Conservation (phyloP, 1,139 yeast genomes). For the Saccharomycopsis hybrid region DNA sequence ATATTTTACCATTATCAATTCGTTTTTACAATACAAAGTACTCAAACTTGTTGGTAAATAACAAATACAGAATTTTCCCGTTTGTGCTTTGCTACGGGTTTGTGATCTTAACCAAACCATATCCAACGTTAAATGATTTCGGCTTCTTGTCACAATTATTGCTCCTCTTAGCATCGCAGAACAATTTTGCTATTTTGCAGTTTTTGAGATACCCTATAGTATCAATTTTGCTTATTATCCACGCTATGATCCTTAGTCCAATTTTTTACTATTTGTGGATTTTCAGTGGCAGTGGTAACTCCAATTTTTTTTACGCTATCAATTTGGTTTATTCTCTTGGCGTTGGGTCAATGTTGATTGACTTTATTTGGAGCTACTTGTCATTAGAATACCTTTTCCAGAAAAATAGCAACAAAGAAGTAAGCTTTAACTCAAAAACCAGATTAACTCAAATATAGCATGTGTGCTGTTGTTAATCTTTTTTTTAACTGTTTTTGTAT, state of each 20-base stretch:
- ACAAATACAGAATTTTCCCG: slow-evolving; percentile 58
- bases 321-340: slow-evolving; percentile 76
- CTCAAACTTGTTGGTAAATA: slow-evolving; percentile 9
- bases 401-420: slow-evolving; percentile 36
- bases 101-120: slow-evolving; percentile 69
- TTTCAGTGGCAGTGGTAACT: slow-evolving; percentile 87
- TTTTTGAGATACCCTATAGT: slow-evolving; percentile 40
- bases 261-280: slow-evolving; percentile 94
- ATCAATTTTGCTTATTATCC: slow-evolving; percentile 39
- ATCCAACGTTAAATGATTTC: slow-evolving; percentile 82
- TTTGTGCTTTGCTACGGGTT: slow-evolving; percentile 58
- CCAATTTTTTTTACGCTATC: slow-evolving; percentile 93
- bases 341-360: slow-evolving; percentile 62
- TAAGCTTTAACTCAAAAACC: slow-evolving; percentile 26
- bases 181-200: slow-evolving; percentile 29
- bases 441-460: slow-evolving; percentile 30
- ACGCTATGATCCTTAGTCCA: slow-evolving; percentile 62
- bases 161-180: slow-evolving; percentile 34
- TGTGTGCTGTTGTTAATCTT: background rate
- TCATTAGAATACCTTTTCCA: slow-evolving; percentile 44
- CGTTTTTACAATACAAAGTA: slow-evolving; percentile 39
- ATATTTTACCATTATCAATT: slow-evolving; percentile 67
- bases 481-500: background rate
- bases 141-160: slow-evolving; percentile 61
- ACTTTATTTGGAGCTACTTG: slow-evolving; percentile 76